Evolutionary conservation across 2,329 filamentous ascomycete species (phyloP), one percentile per base, ranked within the genome.

Genomic region (Metarhizium robertsii): DNA sequence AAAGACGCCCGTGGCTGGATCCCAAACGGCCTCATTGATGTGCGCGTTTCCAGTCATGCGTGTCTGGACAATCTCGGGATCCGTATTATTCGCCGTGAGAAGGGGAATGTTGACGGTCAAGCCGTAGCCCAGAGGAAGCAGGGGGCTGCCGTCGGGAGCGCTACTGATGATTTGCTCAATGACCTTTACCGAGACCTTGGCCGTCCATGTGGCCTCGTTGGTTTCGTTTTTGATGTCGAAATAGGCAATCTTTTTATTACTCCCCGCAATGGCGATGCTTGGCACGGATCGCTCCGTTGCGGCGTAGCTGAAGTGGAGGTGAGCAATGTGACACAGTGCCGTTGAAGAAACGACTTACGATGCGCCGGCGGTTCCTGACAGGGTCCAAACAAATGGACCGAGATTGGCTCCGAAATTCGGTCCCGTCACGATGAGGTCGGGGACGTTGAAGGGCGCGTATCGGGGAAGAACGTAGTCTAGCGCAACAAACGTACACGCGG

Each of bases 341-440:
- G 42, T n/a, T 5, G 53, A 40, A 48, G 52, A 48, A 50, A 30
- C 16, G 1, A 60, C 64, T 53, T 53, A 67, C 64, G 67, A 66
- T 34, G 76, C 76, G 6, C 77, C 78, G 10, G 75, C 69, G 4
- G 79, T 77, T 2, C 79, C 78, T 0, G 75, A 75, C 1, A 79
- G 60, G 0, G 78, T 79, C 67, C 74, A 80, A 2, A 80, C 68
- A 61, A 82, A 82, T 0, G 77, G 70, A 0, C 79, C 80, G 0
- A 79, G 62, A 59, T 83, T 83, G 20, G 68, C 71, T 4, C 79
- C 79, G 58, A 74, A 79, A 65, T 84, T 84, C 7, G 80, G 79
- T 0, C 81, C 80, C 0, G 76, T 71, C 4, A 83, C 64, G 20
- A 83, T 71, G 2, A 83, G 71, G 54, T 84, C 80, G 0, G 78